Percentiles rank a stretch among this genome's conserved stretches.
phyloP scores from a whole-genome alignment of 1,284 basidiomycete genomes.

The Meira miltonrushii region DNA sequence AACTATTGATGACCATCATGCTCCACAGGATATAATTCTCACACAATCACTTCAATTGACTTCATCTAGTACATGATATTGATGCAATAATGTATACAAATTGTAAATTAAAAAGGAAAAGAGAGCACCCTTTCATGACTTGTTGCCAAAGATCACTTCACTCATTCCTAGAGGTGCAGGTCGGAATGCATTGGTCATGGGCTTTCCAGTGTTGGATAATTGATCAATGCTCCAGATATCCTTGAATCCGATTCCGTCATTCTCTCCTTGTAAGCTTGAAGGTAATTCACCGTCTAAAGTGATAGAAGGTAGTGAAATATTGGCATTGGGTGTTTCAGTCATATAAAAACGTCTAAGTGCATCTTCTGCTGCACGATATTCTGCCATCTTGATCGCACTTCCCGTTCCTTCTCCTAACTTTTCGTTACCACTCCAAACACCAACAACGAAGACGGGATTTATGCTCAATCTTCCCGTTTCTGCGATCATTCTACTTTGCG shows the following conservation, averaged over 20 bases:
- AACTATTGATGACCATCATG: too few relatives aligned
- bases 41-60: too few relatives aligned
- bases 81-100: too few relatives aligned
- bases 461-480: conserved; percentile 86
- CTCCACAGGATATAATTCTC: too few relatives aligned
- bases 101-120: too few relatives aligned
- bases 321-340: conserved; percentile 59
- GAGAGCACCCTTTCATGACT: not conserved
- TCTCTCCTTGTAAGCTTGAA: not conserved
- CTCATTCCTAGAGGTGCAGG: conserved; percentile 11
- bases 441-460: conserved; percentile 86
- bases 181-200: not conserved
- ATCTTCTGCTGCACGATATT: conserved; percentile 86
- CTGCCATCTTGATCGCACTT: conserved; percentile 86
- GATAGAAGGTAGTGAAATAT: conserved; percentile 57
- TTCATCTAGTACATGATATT: too few relatives aligned
- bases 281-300: conserved; percentile 30
- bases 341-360: conserved; percentile 74
- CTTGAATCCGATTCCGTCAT: not conserved
- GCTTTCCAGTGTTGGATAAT: too few relatives aligned
- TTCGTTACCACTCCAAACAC: conserved; percentile 74
- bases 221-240: conserved; percentile 11
- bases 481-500: conserved; percentile 66
- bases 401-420: conserved; percentile 94
- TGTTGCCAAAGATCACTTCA: conserved; percentile 15